A percentile compares a stretch with the other conserved stretches of the same genome.
Evolutionary conservation across 768 basidiomycete species (phyloP).

Genomic region (Fistulinella prunicolor): DNA sequence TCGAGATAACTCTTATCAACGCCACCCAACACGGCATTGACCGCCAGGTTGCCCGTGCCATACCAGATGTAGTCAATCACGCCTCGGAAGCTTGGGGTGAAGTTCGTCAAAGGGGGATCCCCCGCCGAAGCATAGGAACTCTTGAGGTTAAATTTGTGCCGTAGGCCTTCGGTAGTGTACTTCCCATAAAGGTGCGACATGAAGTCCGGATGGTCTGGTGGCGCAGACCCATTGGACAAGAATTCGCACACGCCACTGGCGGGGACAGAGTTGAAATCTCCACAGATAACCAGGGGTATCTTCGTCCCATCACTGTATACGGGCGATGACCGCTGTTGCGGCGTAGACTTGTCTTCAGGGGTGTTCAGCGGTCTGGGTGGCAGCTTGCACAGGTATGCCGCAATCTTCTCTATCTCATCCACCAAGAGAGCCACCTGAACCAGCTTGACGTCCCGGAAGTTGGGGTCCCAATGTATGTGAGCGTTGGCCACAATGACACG

Average conservation of each 20-base stretch:
- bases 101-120: conserved; percentile 81
- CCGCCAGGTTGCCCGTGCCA: conserved; percentile 64
- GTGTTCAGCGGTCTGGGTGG: conserved; percentile 57
- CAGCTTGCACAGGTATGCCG: conserved; percentile 77
- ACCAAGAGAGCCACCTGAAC: conserved; percentile 91
- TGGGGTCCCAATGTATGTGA: conserved; percentile 92
- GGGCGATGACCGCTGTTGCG: conserved; percentile 52
- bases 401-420: conserved; percentile 91
- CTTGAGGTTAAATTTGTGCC: conserved; percentile 78
- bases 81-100: conserved; percentile 83
- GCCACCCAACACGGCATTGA: conserved; percentile 84
- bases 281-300: conserved; percentile 88
- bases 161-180: conserved; percentile 87
- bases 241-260: conserved; percentile 90
- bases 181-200: conserved; percentile 87
- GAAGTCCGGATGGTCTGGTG: conserved; percentile 85
- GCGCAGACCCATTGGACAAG: conserved; percentile 65
- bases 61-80: conserved; percentile 96
- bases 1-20: conserved; percentile 83
- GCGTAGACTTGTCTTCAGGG: conserved; percentile 22
- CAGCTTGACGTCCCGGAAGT: conserved; percentile 93
- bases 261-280: conserved; percentile 94
- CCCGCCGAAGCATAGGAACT: conserved; percentile 70
- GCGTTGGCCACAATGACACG: conserved; percentile 87
- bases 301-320: conserved; percentile 78